Base-by-base conservation (phyloP, 306 rosid genomes). In the Corylus avellana region DNA sequence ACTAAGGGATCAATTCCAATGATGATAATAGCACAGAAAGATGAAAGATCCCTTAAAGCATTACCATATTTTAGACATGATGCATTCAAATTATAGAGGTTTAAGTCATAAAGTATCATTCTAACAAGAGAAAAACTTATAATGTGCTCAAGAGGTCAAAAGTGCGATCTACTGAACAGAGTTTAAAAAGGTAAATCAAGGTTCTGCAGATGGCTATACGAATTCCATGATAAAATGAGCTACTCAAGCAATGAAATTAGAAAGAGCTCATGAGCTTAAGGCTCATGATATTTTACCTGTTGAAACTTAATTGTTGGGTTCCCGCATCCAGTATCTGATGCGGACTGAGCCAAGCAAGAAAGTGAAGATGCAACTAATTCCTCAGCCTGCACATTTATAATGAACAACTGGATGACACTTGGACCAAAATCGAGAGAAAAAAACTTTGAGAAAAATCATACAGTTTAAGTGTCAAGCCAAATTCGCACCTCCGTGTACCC, bases 321-420 rank as follows among this genome's bases (percentile, higher is more conserved):
- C 51, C 61, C 82, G 62, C 84, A 81, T 83, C 81, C 84, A 78
- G 79, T 58, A 74, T 76, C 27, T 32, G 78, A 78, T 32, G 77
- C 76, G 29, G 84, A 71, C 64, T 76, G 86, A 62, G 77, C 81
- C 73, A 88, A 76, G 85, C 79, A 76, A 69, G 80, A 83, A 70
- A 88, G 91, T 73, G 89, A 83, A 64, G 85, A 81, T 66, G 89
- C 78, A 49, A 86, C 88, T 76, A 88, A 18, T 62, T 83, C 71
- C 73, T 88, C 91, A 32, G 88, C 86, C 91, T 88, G 81, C 70
- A 76, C 63, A 73, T 59, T 57, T 25, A 76, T 22, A 50, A 62
- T 53, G 66, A 68, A 82, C 37, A 79, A 76, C 46, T 53, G 64
- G 53, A 42, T 44, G 51, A 79, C 42, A 25, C 53, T 78, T 25